phyloP scores from a whole-genome alignment of 352 stramenopile species.

The Phytophthora europaea region DNA sequence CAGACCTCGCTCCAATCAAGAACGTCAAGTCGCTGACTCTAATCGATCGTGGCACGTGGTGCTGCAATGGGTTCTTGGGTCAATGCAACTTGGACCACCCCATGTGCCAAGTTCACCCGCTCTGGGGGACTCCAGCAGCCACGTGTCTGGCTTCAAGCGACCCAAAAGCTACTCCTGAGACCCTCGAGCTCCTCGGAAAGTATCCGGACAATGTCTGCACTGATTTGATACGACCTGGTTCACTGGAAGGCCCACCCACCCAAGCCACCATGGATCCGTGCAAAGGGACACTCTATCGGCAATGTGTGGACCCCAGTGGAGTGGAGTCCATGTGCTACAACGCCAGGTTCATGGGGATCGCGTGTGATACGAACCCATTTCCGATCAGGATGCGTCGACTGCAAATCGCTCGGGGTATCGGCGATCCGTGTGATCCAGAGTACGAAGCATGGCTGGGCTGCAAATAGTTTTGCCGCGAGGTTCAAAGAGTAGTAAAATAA shows the following conservation, averaged over 20 bases:
- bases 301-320: conserved; percentile 18
- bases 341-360: too few species aligned
- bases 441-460: conserved; percentile 18
- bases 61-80: conserved; percentile 42
- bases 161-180: conserved; percentile 12
- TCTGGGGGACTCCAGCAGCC: conserved; percentile 23
- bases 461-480: background rate
- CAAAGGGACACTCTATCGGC: conserved; percentile 44
- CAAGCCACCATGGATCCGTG: conserved; percentile 9
- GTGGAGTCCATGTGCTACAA: conserved; percentile 32
- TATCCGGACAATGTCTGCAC: background rate
- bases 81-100: conserved; percentile 15
- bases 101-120: conserved; percentile 15
- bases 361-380: too few species aligned
- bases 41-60: conserved; percentile 13
- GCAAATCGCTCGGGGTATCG: conserved; percentile 26
- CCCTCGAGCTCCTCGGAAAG: conserved; percentile 9
- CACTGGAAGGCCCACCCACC: conserved; percentile 6
- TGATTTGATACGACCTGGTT: background rate
- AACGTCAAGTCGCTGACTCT: conserved; percentile 14
- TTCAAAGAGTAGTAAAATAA: too few species aligned
- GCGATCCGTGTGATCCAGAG: conserved; percentile 22
- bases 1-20: conserved; percentile 17
- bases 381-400: conserved; percentile 5
- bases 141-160: conserved; percentile 10